Evolutionary conservation across 2,329 filamentous ascomycete species (phyloP).

Genomic region (Fusarium sp.): DNA sequence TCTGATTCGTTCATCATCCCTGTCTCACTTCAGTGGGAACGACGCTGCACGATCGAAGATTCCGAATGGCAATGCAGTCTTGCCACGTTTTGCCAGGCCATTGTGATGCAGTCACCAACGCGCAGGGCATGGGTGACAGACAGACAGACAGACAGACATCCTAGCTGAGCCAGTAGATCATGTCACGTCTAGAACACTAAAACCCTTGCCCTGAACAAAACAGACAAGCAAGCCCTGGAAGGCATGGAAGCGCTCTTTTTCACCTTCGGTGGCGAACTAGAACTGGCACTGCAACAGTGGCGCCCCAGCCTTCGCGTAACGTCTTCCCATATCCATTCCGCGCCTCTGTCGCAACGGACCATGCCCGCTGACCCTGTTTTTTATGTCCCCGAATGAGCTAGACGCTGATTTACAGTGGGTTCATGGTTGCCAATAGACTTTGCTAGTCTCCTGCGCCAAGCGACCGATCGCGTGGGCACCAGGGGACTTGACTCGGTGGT

Average conservation of each 20-base stretch:
- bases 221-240: neutral
- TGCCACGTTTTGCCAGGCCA: neutral
- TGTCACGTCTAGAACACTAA: neutral
- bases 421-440: conserved; percentile 1
- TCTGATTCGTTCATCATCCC: neutral
- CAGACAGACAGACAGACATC: too few species aligned
- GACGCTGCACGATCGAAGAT: conserved; percentile 1
- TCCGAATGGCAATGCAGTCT: neutral
- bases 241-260: neutral
- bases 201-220: neutral
- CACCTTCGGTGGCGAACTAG: neutral
- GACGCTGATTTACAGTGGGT: neutral
- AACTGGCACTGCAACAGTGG: neutral
- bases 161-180: neutral
- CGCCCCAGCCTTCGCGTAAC: neutral
- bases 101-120: neutral
- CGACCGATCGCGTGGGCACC: conserved; percentile 10
- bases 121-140: neutral
- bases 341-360: neutral
- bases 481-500: conserved; percentile 17
- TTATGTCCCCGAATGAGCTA: neutral
- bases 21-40: neutral
- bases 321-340: conserved; percentile 6
- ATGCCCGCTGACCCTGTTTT: neutral
- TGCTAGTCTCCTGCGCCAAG: conserved; percentile 12